Evolutionary conservation across 805 yeast genomes (phyloP).

Genomic region (Lachancea cidri): DNA sequence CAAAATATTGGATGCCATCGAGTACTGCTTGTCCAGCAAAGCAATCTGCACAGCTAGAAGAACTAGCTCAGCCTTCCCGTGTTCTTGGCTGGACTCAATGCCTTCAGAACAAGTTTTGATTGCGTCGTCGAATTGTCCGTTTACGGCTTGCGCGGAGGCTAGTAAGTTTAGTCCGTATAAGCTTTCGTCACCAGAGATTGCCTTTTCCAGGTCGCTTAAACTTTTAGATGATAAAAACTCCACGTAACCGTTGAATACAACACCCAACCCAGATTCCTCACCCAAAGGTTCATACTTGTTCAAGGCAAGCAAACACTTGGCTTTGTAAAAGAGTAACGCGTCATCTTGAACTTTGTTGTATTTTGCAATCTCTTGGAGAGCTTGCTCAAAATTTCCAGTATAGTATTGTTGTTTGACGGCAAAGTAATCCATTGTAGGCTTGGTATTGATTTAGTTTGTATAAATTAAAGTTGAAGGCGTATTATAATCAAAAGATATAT

Average conservation of each 20-base stretch:
- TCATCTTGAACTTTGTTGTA: conserved; percentile 34
- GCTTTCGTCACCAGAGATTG: conserved; percentile 14
- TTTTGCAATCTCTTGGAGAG: conserved; percentile 37
- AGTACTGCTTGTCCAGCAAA: conserved; percentile 36
- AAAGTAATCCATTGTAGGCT: conserved; percentile 39
- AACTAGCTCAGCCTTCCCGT: conserved; percentile 36
- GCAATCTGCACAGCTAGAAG: conserved; percentile 40
- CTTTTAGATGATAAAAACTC: conserved; percentile 19
- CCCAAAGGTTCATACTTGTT: conserved; percentile 20
- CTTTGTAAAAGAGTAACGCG: conserved; percentile 31
- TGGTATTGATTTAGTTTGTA: background rate
- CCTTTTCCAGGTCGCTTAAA: conserved; percentile 11
- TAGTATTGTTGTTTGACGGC: conserved; percentile 54
- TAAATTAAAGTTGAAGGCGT: too few species aligned
- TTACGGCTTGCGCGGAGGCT: conserved; percentile 26
- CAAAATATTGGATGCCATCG: conserved; percentile 42
- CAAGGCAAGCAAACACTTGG: conserved; percentile 32
- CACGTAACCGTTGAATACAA: conserved; percentile 28
- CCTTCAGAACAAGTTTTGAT: conserved; percentile 37
- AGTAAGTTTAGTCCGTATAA: conserved; percentile 22
- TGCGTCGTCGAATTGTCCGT: conserved; percentile 30
- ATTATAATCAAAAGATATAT: too few species aligned
- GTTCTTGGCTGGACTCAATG: conserved; percentile 40
- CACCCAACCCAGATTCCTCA: conserved; percentile 20
- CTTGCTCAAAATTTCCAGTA: conserved; percentile 50